Percentiles rank a stretch among this genome's conserved stretches.
Conservation (phyloP, 495 filamentous ascomycete species). For the Pseudevernia furfuracea region DNA sequence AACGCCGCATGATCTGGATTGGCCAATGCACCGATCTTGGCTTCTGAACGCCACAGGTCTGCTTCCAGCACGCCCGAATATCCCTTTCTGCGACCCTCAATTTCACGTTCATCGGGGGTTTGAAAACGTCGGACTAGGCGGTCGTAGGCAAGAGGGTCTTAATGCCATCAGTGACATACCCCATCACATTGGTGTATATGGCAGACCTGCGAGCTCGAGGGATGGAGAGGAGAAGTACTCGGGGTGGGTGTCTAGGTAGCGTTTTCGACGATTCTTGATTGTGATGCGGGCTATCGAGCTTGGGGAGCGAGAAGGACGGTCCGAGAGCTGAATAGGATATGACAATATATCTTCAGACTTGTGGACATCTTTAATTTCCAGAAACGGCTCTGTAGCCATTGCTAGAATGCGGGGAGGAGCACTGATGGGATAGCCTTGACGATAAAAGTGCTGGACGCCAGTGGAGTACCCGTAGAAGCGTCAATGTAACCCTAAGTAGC, state of each 20-base stretch:
- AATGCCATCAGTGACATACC: slow-evolving; percentile 29
- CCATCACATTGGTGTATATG: slow-evolving; percentile 14
- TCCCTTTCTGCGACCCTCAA: slow-evolving; percentile 61
- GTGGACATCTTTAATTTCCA: not conserved
- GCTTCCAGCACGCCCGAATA: slow-evolving; percentile 67
- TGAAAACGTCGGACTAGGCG: slow-evolving; percentile 72
- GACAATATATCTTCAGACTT: not conserved
- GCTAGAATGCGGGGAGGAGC: not conserved
- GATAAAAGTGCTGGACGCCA: not conserved
- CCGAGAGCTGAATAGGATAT: not conserved
- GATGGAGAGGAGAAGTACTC: slow-evolving; percentile 53
- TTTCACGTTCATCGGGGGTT: slow-evolving; percentile 61
- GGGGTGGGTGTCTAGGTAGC: slow-evolving; percentile 55
- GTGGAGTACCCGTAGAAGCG: not conserved
- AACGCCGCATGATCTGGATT: slow-evolving; percentile 48
- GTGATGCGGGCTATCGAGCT: slow-evolving; percentile 31
- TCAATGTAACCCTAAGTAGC: not conserved
- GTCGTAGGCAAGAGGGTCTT: slow-evolving; percentile 76
- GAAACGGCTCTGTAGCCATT: not conserved
- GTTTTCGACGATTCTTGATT: slow-evolving; percentile 56
- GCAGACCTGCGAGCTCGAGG: slow-evolving; percentile 58
- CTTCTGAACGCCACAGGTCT: slow-evolving; percentile 64
- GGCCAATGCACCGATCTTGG: slow-evolving; percentile 55
- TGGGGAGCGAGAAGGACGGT: slow-evolving; percentile 19
- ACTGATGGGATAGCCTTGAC: not conserved